Percentiles rank a stretch among this genome's conserved stretches.
phyloP scores from a whole-genome alignment of 768 basidiomycete genomes.

The Pleurotus giganteus region DNA sequence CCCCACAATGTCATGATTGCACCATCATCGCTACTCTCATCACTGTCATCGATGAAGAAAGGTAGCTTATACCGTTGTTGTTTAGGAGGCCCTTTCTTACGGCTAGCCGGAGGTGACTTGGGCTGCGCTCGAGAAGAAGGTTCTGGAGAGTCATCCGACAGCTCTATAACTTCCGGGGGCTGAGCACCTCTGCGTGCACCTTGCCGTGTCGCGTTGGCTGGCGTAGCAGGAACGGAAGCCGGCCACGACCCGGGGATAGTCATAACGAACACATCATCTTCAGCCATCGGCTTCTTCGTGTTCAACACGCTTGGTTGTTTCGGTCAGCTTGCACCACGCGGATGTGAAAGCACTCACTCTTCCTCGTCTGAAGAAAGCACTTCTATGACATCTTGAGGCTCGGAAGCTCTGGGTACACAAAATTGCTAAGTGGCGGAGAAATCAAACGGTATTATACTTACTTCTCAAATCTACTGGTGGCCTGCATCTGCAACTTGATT shows the following conservation, averaged over 20 bases:
- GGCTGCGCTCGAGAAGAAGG: constrained; percentile 6
- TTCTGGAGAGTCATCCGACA: constrained; percentile 24
- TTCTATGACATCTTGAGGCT: not conserved
- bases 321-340: constrained; percentile 9
- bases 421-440: no score
- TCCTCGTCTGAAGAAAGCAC: constrained; percentile 5
- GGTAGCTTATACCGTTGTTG: constrained; percentile 13
- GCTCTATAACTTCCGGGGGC: constrained; percentile 22
- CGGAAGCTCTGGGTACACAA: not conserved
- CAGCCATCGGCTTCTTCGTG: not conserved
- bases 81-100: not conserved
- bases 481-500: no score
- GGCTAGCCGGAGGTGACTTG: constrained; percentile 1
- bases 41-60: constrained; percentile 30
- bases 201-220: not conserved
- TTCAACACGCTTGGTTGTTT: no score
- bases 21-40: constrained; percentile 25
- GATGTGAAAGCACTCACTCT: not conserved
- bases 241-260: not conserved
- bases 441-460: no score
- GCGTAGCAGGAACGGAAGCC: not conserved
- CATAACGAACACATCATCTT: not conserved
- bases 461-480: no score
- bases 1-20: constrained; percentile 39
- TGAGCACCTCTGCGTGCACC: not conserved